Conservation (phyloP, 2,329 filamentous ascomycete genomes). For the Calycina herbarum region DNA sequence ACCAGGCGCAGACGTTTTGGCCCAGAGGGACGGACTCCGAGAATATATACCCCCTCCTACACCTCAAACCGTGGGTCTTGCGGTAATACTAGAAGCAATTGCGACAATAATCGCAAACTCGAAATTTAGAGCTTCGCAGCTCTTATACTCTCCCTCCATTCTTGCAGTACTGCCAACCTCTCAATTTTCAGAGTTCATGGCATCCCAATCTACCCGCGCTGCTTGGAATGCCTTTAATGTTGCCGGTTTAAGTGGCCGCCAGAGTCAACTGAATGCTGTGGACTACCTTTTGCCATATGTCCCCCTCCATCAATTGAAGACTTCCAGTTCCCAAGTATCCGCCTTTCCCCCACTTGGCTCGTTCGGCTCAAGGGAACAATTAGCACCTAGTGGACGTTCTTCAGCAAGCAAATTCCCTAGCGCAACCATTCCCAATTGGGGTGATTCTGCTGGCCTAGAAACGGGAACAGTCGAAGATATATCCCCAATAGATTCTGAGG, state of each 20-base stretch:
- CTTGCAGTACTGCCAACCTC: slow-evolving; percentile 65
- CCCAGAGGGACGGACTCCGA: slow-evolving; percentile 54
- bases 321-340: slow-evolving; percentile 39
- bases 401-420: slow-evolving; percentile 24
- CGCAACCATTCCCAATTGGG: slow-evolving; percentile 24
- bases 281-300: slow-evolving; percentile 64
- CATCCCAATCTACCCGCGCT: slow-evolving; percentile 48
- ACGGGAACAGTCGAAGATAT: slow-evolving; percentile 21
- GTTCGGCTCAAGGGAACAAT: slow-evolving; percentile 42
- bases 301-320: slow-evolving; percentile 45
- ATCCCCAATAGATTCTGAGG: slow-evolving; percentile 48
- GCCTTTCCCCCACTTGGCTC: slow-evolving; percentile 57
- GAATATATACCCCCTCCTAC: slow-evolving; percentile 63
- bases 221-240: slow-evolving; percentile 56
- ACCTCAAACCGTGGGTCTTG: slow-evolving; percentile 57
- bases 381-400: slow-evolving; percentile 30
- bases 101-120: slow-evolving; percentile 77
- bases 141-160: slow-evolving; percentile 67
- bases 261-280: slow-evolving; percentile 53
- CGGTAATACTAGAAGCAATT: slow-evolving; percentile 74
- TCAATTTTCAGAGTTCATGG: slow-evolving; percentile 49
- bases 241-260: slow-evolving; percentile 44
- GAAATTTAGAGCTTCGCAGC: slow-evolving; percentile 71
- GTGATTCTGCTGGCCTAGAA: slow-evolving; percentile 24
- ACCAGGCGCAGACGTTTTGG: slow-evolving; percentile 58